A percentile compares a stretch with the other conserved stretches of the same genome.
phyloP scores from a whole-genome alignment of 441 rosid species.

The Erodium moschatum region DNA sequence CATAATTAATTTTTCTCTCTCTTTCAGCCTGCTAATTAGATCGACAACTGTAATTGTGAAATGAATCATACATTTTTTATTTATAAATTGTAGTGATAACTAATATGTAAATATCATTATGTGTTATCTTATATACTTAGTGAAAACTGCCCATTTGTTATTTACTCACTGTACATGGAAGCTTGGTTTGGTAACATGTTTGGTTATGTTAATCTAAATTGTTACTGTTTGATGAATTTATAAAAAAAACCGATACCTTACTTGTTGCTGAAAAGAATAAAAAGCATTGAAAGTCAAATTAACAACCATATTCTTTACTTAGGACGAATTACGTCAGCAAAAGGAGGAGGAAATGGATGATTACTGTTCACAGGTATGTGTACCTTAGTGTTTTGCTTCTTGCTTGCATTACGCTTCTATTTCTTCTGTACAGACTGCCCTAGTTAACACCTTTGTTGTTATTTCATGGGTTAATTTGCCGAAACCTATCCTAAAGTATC shows the following conservation, averaged over 20 bases:
- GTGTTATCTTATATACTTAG: too few species aligned
- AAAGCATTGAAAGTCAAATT: background rate
- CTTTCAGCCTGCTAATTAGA: too few species aligned
- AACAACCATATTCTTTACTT: constrained; percentile 12
- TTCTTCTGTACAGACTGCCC: background rate
- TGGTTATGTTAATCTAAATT: background rate
- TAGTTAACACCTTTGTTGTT: background rate
- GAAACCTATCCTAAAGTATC: too few species aligned
- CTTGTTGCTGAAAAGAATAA: background rate
- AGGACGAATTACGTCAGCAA: constrained; percentile 87
- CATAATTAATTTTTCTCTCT: too few species aligned
- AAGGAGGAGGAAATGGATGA: constrained; percentile 95
- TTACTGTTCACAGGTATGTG: constrained; percentile 84
- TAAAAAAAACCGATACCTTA: background rate
- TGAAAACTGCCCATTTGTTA: too few species aligned
- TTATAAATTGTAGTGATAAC: too few species aligned
- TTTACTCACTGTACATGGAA: background rate
- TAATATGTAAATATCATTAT: too few species aligned
- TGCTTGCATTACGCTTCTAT: constrained; percentile 13
- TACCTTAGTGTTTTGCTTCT: constrained; percentile 14
- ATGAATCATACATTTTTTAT: too few species aligned
- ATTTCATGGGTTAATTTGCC: too few species aligned
- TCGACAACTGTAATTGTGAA: too few species aligned
- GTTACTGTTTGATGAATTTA: background rate
- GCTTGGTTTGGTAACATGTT: background rate